phyloP scores from a whole-genome alignment of 2,329 filamentous ascomycete species.

The Penicillium sp. region DNA sequence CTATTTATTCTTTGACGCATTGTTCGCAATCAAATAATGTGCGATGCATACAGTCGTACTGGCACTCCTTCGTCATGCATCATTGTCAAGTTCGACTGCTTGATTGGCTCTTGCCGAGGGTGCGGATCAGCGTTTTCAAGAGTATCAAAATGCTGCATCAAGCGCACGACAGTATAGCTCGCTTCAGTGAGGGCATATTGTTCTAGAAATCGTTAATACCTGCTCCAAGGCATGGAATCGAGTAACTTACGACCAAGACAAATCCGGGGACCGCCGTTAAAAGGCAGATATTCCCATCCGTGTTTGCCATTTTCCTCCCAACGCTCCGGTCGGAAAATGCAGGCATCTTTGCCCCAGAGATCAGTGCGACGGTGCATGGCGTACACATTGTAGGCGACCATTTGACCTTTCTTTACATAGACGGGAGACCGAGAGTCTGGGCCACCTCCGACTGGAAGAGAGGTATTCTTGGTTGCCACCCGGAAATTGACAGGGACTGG shows the following conservation, averaged over 20 bases:
- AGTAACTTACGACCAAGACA: constrained; percentile 36
- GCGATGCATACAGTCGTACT: constrained; percentile 23
- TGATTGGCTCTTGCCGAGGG: constrained; percentile 25
- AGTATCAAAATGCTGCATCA: constrained; percentile 36
- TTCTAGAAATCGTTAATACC: too few relatives aligned
- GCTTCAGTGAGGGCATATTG: constrained; percentile 42
- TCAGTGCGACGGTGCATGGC: constrained; percentile 63
- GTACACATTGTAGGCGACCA: constrained; percentile 60
- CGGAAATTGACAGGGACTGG: constrained; percentile 45
- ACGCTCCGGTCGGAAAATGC: constrained; percentile 44
- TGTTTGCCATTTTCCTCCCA: constrained; percentile 18
- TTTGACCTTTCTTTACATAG: constrained; percentile 59
- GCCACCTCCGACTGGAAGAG: constrained; percentile 52
- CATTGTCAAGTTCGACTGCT: constrained; percentile 29
- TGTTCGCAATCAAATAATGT: constrained; percentile 1
- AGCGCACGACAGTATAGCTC: constrained; percentile 35
- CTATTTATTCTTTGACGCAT: neutral
- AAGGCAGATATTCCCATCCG: constrained; percentile 41
- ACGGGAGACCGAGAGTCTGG: constrained; percentile 55
- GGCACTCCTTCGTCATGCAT: constrained; percentile 30
- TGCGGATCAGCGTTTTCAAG: constrained; percentile 34
- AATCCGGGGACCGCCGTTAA: constrained; percentile 32
- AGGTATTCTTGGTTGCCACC: constrained; percentile 39
- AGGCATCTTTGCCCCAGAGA: constrained; percentile 41
- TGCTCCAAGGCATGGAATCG: too few relatives aligned